Evolutionary conservation across 2,329 filamentous ascomycete species (phyloP).

Genomic region (Penicillium sp.): DNA sequence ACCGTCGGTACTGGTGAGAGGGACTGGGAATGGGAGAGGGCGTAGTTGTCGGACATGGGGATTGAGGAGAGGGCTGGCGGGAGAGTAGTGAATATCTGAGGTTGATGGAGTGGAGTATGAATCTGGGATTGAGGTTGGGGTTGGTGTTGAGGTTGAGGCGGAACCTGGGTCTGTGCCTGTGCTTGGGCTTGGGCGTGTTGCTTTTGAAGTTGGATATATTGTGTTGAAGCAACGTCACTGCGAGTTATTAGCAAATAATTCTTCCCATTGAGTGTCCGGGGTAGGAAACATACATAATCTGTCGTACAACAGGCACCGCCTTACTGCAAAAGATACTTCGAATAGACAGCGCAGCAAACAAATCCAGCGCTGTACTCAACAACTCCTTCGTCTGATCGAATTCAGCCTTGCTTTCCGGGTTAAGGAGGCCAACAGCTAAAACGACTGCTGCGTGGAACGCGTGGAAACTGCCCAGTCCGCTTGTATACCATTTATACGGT

Average conservation of each 20-base stretch:
- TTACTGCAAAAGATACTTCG: constrained; percentile 44
- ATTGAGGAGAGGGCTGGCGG: constrained; percentile 9
- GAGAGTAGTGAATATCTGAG: constrained; percentile 14
- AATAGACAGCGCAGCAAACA: constrained; percentile 38
- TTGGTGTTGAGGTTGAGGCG: constrained; percentile 7
- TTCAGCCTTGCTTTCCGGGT: constrained; percentile 33
- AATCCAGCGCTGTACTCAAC: constrained; percentile 34
- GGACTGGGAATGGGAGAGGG: constrained; percentile 20
- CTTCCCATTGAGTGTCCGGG: not conserved
- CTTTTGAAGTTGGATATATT: constrained; percentile 20
- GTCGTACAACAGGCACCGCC: constrained; percentile 39
- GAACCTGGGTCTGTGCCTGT: constrained; percentile 9
- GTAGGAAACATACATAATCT: constrained; percentile 35
- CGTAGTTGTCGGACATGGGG: constrained; percentile 20
- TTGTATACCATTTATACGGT: constrained; percentile 47
- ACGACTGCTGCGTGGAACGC: constrained; percentile 46
- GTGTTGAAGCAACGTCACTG: constrained; percentile 30
- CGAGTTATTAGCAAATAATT: not conserved
- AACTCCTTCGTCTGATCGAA: constrained; percentile 34
- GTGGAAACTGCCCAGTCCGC: constrained; percentile 45
- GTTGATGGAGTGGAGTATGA: constrained; percentile 11
- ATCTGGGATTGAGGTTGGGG: constrained; percentile 13
- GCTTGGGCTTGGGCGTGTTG: constrained; percentile 15
- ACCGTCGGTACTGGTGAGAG: constrained; percentile 26
- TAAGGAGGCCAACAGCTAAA: constrained; percentile 33